These are phyloP conservation scores for Candida chauliodis DNA, from an alignment of 805 yeast species.

Conservation along the genomic window DNA sequence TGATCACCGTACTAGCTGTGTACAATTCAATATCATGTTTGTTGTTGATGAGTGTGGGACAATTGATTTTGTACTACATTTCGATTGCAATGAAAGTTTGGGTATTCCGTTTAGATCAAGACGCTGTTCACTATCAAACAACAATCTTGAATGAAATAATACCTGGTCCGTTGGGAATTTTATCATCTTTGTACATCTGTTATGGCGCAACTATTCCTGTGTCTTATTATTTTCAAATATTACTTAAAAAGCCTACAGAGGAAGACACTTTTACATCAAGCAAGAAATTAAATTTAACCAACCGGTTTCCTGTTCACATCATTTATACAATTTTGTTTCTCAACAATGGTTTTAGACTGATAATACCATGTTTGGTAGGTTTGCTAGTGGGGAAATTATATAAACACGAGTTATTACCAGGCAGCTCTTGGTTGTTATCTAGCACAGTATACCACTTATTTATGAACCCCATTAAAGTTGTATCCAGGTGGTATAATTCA, in stretches of 20 bases:
- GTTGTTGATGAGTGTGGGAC: slow-evolving; percentile 41
- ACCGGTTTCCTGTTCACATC: slow-evolving; percentile 39
- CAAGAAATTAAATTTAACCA: slow-evolving; percentile 25
- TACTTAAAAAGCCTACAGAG: slow-evolving; percentile 20
- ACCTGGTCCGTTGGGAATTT: slow-evolving; percentile 40
- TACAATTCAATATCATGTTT: slow-evolving; percentile 46
- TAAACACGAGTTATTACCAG: slow-evolving; percentile 33
- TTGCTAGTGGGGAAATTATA: slow-evolving; percentile 35
- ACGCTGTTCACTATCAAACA: slow-evolving; percentile 14
- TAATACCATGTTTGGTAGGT: slow-evolving; percentile 36
- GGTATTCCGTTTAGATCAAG: slow-evolving; percentile 5
- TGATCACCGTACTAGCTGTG: slow-evolving; percentile 39
- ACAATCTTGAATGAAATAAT: slow-evolving; percentile 32
- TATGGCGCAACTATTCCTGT: slow-evolving; percentile 31
- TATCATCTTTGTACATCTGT: slow-evolving; percentile 38
- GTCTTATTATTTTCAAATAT: slow-evolving; percentile 33
- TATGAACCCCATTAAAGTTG: slow-evolving; percentile 22
- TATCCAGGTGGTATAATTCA: slow-evolving; percentile 1
- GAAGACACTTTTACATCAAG: slow-evolving; percentile 7
- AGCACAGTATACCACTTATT: slow-evolving; percentile 22
- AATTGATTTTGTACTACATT: slow-evolving; percentile 18
- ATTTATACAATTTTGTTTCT: slow-evolving; percentile 31
- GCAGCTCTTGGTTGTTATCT: slow-evolving; percentile 34
- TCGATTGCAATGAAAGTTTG: slow-evolving; percentile 8
- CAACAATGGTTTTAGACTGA: slow-evolving; percentile 34